Evolutionary conservation across 495 filamentous ascomycete species (phyloP), one percentile per base, ranked within the genome.

Genomic region (Aspergillus steynii): DNA sequence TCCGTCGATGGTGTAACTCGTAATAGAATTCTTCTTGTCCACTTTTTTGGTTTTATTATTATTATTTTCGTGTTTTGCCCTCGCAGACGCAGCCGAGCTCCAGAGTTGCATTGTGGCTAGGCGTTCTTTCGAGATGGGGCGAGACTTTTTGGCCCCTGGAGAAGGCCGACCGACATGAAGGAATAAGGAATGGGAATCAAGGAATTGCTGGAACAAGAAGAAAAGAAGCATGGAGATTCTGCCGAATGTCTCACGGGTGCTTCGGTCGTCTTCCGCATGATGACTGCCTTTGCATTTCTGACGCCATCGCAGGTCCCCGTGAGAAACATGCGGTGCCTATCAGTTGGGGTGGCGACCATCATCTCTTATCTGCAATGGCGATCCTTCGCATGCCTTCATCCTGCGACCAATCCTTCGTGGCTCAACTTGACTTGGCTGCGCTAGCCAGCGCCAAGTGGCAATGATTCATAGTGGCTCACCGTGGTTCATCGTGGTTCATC

Each of bases 141-240:
- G 29, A 54, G 52, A 25, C n/a, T 14, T 54, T 54, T 37, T 54
- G 52, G 52, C 52, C 52, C 52, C 52, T 54, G 28, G 29, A 34
- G 10, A 31, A 42, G 20, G 52, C 52, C 52, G 52, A 54, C 37
- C 20, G 49, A 51, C 14, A 25, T 51, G 25, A 26, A 51, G 49
- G 25, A 26, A 51, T 20, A 26, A 20, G 6, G 20, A 26, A 4
- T 26, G 49, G 12, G 25, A 20, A 20, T 0, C 20, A 20, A 20
- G 20, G 20, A 20, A 20, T 20, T 20, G 20, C 20, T 20, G 20
- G 20, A 20, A 20, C 20, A 20, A 20, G 20, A 20, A 20, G 20
- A 20, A 20, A 20, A 20, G 20, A 20, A 20, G 20, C 20, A 20
- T 20, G 20, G 20, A 20, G 20, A 20, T 20, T 20, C 20, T 20